Conservation (phyloP, 108 stramenopile genomes). For the Nitzschia palea region DNA sequence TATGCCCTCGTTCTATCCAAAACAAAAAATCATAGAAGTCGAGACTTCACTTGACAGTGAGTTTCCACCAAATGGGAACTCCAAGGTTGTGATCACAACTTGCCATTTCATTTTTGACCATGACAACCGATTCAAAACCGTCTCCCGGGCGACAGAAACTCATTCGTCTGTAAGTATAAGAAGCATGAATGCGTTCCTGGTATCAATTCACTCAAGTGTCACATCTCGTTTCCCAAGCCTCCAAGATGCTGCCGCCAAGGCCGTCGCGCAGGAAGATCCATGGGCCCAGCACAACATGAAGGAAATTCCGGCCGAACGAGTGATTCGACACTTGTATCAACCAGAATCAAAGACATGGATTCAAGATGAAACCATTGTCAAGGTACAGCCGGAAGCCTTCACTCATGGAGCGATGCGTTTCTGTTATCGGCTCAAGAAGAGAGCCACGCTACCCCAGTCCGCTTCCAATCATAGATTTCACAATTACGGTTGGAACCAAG, state of each 20-base stretch:
- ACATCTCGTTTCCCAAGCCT: slow-evolving; percentile 3
- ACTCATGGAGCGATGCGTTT: slow-evolving; percentile 82
- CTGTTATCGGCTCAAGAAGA: slow-evolving; percentile 83
- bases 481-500: slow-evolving; percentile 71
- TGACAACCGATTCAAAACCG: not conserved
- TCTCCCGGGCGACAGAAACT: not conserved
- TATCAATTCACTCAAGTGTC: not conserved
- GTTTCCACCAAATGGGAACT: too few species aligned
- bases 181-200: not conserved
- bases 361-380: slow-evolving; percentile 69
- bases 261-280: slow-evolving; percentile 56
- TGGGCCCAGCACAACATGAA: slow-evolving; percentile 72
- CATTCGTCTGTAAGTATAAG: not conserved
- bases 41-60: too few species aligned
- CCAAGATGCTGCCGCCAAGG: slow-evolving; percentile 42
- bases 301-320: slow-evolving; percentile 65
- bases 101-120: too few species aligned
- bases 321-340: slow-evolving; percentile 74
- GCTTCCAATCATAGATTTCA: slow-evolving; percentile 76
- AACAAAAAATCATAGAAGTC: too few species aligned
- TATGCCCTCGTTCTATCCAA: too few species aligned
- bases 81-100: too few species aligned
- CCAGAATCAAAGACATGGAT: slow-evolving; percentile 52
- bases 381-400: slow-evolving; percentile 66
- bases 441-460: slow-evolving; percentile 59